Evolutionary conservation across 495 filamentous ascomycete species (phyloP).

Genomic region (Hyaloscypha finlandica): DNA sequence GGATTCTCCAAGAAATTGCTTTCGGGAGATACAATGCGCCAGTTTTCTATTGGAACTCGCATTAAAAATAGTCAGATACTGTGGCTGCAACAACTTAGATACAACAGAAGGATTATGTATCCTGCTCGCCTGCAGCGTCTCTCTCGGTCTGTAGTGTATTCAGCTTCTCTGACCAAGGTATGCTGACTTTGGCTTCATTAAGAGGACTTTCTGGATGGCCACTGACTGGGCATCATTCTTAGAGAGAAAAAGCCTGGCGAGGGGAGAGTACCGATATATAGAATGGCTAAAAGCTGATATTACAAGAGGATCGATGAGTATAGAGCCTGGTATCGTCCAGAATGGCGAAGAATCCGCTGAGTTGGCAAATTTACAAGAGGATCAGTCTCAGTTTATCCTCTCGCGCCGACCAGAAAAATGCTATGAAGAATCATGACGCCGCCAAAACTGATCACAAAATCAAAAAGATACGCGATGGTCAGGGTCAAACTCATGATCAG

Average conservation of each 20-base stretch:
- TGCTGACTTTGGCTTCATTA: not conserved
- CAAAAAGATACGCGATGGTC: not conserved
- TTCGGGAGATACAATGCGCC: not conserved
- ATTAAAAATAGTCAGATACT: not conserved
- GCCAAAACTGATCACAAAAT: not conserved
- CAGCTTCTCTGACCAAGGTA: not conserved
- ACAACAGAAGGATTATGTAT: not conserved
- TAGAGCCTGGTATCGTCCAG: not conserved
- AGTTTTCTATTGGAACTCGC: conserved; percentile 13
- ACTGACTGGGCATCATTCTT: not conserved
- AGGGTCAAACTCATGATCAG: not conserved
- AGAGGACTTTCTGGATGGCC: not conserved
- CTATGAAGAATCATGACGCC: not conserved
- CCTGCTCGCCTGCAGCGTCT: not conserved
- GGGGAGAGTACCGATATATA: not conserved
- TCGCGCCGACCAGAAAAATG: not conserved
- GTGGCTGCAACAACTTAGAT: not conserved
- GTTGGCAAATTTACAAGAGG: not conserved
- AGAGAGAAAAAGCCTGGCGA: not conserved
- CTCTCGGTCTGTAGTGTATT: not conserved
- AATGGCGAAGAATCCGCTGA: not conserved
- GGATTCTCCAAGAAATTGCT: conserved; percentile 13
- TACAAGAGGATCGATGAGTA: not conserved
- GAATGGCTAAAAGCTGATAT: not conserved
- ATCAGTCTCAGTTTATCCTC: not conserved